These are phyloP conservation scores for Golubevia sp. DNA, from an alignment of 1,284 basidiomycete genomes.

Conservation along the genomic window DNA sequence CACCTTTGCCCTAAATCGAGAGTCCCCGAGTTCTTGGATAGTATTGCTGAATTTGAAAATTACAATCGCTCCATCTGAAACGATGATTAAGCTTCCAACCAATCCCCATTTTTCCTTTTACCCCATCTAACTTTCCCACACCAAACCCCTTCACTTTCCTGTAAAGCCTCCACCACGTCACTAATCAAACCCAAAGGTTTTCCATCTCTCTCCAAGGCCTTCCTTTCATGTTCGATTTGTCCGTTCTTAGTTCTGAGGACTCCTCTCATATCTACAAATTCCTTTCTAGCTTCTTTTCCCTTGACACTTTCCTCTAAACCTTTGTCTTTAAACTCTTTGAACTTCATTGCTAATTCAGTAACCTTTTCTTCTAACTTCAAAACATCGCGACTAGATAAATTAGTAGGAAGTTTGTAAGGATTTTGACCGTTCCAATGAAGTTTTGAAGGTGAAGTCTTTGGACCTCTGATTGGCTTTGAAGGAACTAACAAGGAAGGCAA, in stretches of 20 bases:
- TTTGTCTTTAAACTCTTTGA: conserved; percentile 9
- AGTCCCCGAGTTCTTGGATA: too few species aligned
- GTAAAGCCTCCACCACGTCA: conserved; percentile 17
- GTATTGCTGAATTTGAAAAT: too few species aligned
- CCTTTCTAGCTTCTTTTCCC: too few species aligned
- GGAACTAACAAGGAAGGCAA: neutral
- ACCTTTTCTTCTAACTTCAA: conserved; percentile 12
- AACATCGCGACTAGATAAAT: conserved; percentile 1
- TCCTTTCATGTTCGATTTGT: neutral
- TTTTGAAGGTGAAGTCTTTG: conserved; percentile 4
- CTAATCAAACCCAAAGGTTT: conserved; percentile 13
- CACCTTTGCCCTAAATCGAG: too few species aligned
- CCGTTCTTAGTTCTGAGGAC: too few species aligned
- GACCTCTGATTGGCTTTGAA: conserved; percentile 25
- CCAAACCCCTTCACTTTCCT: conserved; percentile 16
- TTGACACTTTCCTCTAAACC: too few species aligned
- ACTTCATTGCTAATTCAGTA: conserved; percentile 11
- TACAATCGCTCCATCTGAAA: too few species aligned
- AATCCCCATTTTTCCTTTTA: conserved; percentile 9
- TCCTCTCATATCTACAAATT: too few species aligned
- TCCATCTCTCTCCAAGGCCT: conserved; percentile 6
- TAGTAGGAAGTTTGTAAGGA: conserved; percentile 10
- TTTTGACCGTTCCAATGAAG: conserved; percentile 30
- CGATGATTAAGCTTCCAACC: conserved; percentile 18
- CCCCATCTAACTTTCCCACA: conserved; percentile 22